phyloP scores from a whole-genome alignment of 768 basidiomycete genomes.

The Lentinula detonsa region DNA sequence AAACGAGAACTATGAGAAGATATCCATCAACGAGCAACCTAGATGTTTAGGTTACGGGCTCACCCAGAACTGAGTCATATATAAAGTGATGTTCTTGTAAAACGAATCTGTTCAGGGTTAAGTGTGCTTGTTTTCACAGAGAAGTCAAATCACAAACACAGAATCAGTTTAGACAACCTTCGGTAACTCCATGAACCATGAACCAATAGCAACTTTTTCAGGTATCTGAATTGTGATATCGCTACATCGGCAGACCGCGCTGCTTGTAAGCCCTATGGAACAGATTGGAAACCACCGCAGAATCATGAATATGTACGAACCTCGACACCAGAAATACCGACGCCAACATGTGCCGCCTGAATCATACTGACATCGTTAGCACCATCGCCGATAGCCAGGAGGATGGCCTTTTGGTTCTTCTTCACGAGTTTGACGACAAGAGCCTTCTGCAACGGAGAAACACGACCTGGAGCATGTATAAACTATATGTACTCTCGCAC shows the following conservation, averaged over 20 bases:
- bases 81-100: slow-evolving; percentile 97
- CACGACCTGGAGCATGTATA: slow-evolving; percentile 58
- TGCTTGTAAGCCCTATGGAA: slow-evolving; percentile 84
- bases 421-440: slow-evolving; percentile 98
- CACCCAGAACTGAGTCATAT: slow-evolving; percentile 99
- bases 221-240: slow-evolving; percentile 93
- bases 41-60: slow-evolving; percentile 9
- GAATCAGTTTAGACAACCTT: slow-evolving; percentile 87
- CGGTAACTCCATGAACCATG: slow-evolving; percentile 99
- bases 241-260: slow-evolving; percentile 96
- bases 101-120: slow-evolving; percentile 68
- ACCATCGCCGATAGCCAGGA: slow-evolving; percentile 97
- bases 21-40: not conserved
- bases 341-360: slow-evolving; percentile 95
- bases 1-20: slow-evolving; percentile 79
- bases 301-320: slow-evolving; percentile 28
- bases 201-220: slow-evolving; percentile 92
- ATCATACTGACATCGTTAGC: slow-evolving; percentile 99
- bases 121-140: not conserved
- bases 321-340: slow-evolving; percentile 97
- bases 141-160: slow-evolving; percentile 56
- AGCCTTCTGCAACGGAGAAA: slow-evolving; percentile 96
- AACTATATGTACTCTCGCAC: not conserved
- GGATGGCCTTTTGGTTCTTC: slow-evolving; percentile 87
- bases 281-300: not conserved